A percentile compares a stretch with the other conserved stretches of the same genome.
These are phyloP conservation scores for Silene noctiflora DNA, from an alignment of 179 eudicot species.

Conservation along the genomic window DNA sequence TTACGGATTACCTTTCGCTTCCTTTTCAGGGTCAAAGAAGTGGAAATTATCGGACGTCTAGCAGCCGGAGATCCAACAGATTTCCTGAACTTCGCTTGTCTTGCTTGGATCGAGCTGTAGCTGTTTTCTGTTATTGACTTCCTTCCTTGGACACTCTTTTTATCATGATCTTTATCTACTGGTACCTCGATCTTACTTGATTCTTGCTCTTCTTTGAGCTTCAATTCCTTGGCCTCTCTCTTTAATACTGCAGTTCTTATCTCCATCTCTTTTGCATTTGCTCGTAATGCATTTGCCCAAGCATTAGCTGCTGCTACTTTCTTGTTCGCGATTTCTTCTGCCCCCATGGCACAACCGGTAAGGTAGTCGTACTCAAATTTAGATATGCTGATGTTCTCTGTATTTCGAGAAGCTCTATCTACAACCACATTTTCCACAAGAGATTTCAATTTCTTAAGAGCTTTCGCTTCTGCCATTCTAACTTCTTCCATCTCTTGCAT, in stretches of 20 bases:
- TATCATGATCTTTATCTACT: slow-evolving; percentile 22
- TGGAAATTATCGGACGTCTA: slow-evolving; percentile 40
- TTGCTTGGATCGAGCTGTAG: slow-evolving; percentile 38
- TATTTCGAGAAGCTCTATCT: slow-evolving; percentile 49
- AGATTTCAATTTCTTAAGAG: slow-evolving; percentile 52
- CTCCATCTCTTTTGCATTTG: slow-evolving; percentile 59
- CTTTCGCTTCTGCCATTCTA: slow-evolving; percentile 55
- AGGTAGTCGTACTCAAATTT: slow-evolving; percentile 82
- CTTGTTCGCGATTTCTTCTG: slow-evolving; percentile 67
- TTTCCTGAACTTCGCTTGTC: slow-evolving; percentile 45
- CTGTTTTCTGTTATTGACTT: slow-evolving; percentile 31
- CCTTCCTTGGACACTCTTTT: slow-evolving; percentile 25
- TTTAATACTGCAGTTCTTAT: slow-evolving; percentile 37
- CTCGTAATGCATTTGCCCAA: slow-evolving; percentile 69
- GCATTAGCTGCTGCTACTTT: slow-evolving; percentile 84
- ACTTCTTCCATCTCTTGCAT: slow-evolving; percentile 54
- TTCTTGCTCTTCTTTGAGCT: slow-evolving; percentile 42
- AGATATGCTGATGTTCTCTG: slow-evolving; percentile 63
- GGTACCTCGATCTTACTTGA: slow-evolving; percentile 23
- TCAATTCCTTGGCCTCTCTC: slow-evolving; percentile 39
- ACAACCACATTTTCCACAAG: slow-evolving; percentile 44
- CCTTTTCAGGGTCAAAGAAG: slow-evolving; percentile 44
- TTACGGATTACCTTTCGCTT: slow-evolving; percentile 49
- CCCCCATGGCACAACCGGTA: slow-evolving; percentile 50
- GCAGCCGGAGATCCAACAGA: slow-evolving; percentile 42